Evolutionary conservation across 176 grass and related monocot species (phyloP), one percentile per base, ranked within the genome.

Genomic region (Raddia distichophylla): DNA sequence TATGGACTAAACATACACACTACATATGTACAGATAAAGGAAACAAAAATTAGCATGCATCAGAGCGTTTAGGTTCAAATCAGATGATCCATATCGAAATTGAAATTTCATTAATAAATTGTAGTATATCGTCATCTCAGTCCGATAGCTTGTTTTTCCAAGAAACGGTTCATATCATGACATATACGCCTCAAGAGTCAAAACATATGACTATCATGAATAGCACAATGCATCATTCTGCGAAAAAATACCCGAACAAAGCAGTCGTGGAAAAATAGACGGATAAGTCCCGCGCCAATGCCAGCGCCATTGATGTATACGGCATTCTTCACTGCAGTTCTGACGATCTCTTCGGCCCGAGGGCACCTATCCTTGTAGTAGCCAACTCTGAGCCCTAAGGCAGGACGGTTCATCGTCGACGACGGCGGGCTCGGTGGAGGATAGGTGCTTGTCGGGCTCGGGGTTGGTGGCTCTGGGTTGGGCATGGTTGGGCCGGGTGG

Each of bases 261-360:
- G 64, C 87, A 89, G 67, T 89, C 87, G 33, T 93, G 91, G 80
- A 90, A 93, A 69, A 84, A 83, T 20, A 93, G 13, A 1, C 91
- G 74, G 84, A 93, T 35, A 43, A 90, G 75, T 0, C 87, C 88
- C 0, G 91, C 85, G 11, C 42, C 45, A 46, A 70, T 51, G 2
- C 63, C 16, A 11, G n/a, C 3, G 5, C 65, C 19, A 33, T 69
- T 69, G 64, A 42, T 45, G 47, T 65, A 11, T 15, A 89, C 87
- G 64, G 47, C 49, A 0, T 47, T n/a, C 37, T 40, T 40, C 1
- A 40, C 37, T 0, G 37, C 37, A 2, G 2, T 40, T 5, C 49
- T 48, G 14, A 89, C 78, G 8, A 82, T 10, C 55, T 12, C 12
- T 51, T 89, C 87, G 0, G 87, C 87, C 6, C 16, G 10, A 40